Base-by-base conservation (phyloP, 805 yeast species). In the Kuraishia piskuri region DNA sequence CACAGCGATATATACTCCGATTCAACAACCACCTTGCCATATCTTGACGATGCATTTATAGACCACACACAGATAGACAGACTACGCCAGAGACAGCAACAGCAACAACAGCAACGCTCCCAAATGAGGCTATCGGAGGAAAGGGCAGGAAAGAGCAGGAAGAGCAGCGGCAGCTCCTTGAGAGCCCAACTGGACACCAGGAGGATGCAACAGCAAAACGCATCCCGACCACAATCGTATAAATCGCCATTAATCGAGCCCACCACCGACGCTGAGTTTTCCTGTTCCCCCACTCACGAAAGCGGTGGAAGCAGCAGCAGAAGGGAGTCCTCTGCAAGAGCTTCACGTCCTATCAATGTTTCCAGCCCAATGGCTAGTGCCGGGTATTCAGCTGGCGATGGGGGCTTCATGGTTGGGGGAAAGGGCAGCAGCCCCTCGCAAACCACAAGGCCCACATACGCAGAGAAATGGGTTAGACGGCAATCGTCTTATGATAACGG, bases 1-100 rank as follows among this genome's bases (percentile, higher is more conserved):
- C 68, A 65, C 49, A 59, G 60, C 37, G 67, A 64, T 46, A 50
- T 57, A 4, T 58, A 62, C 1, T 58, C 60, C 1, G 59, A 59
- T 17, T 56, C 56, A 10, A 19, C 50, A 14, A 20, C 57, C 21
- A 53, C 40, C 2, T 25, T 47, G 31, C 23, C 21, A 7, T 47
- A 22, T 19, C 17, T 24, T 3, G 51, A 48, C 6, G 64, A 59
- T 25, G 57, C 61, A 14, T 51, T 65, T 25, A 59, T 63, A n/a
- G 68, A 65, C 53, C 62, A 65, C 50, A 58, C 67, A 46, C 31
- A 52, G 22, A 55, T 53, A 49, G 23, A 20, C 14, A 46, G 48
- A 19, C 40, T 31, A 4, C 40, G 40, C 17, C 40, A 31, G 40
- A 31, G 40, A 12, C 40, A 31, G 40, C 40, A 31, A 12, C 40